Evolutionary conservation across 805 yeast genomes (phyloP), one percentile per base, ranked within the genome.

Genomic region (Kazachstania taianensis): DNA sequence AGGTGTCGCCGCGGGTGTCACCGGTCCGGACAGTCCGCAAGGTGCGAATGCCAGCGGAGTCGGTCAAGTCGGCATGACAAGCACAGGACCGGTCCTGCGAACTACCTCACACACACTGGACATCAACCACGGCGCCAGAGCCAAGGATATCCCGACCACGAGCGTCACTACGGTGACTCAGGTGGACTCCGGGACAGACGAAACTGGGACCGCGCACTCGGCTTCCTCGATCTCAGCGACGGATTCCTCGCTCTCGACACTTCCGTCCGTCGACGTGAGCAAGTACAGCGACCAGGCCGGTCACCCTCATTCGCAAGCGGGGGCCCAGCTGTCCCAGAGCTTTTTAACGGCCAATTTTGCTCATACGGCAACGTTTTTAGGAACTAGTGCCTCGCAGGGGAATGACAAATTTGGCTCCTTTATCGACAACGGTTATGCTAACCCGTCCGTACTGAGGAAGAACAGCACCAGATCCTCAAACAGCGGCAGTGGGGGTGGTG

Each of bases 391-490:
- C 3, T 48, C 46, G 0, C 20, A 8, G 5, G 36, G 40, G 16
- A 44, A 45, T 22, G 51, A 49, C 5, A 37, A 48, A 7, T 41
- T 46, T 20, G 54, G 52, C 3, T 48, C 57, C 29, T 43, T 43
- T 16, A 45, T 51, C 20, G 55, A 50, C 32, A 43, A 39, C 17
- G 31, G 32, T 12, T 35, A 38, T 17, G 29, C 34, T 16, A n/a
- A n/a, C n/a, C n/a, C n/a, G n/a, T n/a, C n/a, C n/a, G n/a, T n/a
- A n/a, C n/a, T n/a, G n/a, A n/a, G n/a, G n/a, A 30, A 36, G 12
- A 32, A 30, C 29, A 32, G 29, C 5, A 17, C 28, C 4, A 24
- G 24, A 4, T 20, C 36, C 52, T 89, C 96, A 17, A 84, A 96
- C 32, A 86, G 70, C 57, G 3, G 8, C 12, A 22, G 25, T 9